phyloP scores from a whole-genome alignment of 202 grass and related monocot genomes.

The Cymbopogon flexuosus region DNA sequence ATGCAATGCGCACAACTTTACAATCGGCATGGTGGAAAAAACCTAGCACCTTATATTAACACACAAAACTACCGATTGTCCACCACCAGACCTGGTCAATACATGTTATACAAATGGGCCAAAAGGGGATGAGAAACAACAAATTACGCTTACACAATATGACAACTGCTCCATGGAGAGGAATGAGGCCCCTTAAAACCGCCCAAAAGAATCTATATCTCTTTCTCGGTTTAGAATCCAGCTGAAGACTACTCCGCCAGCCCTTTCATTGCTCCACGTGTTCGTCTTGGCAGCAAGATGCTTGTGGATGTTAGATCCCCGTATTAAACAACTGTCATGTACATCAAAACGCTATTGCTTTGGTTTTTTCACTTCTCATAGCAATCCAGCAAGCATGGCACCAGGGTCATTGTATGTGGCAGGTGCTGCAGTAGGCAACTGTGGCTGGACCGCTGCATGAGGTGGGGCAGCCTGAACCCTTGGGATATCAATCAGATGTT shows the following conservation, averaged over 20 bases:
- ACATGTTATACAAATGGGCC: constrained; percentile 15
- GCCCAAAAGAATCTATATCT: constrained; percentile 44
- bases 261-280: constrained; percentile 29
- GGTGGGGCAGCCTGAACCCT: constrained; percentile 26
- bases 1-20: constrained; percentile 49
- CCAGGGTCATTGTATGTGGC: constrained; percentile 71
- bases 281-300: constrained; percentile 32
- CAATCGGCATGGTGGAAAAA: constrained; percentile 41
- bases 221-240: constrained; percentile 19
- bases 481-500: constrained; percentile 74
- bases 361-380: constrained; percentile 42
- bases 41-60: constrained; percentile 37
- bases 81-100: constrained; percentile 42
- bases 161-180: constrained; percentile 23
- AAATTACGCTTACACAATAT: constrained; percentile 33
- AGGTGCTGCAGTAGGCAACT: constrained; percentile 46
- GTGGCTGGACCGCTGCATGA: constrained; percentile 43
- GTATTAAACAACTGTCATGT: constrained; percentile 32
- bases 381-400: constrained; percentile 81
- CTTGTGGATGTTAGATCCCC: constrained; percentile 39
- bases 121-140: constrained; percentile 10
- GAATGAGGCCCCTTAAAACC: constrained; percentile 15
- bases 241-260: constrained; percentile 37
- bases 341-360: constrained; percentile 25
- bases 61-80: constrained; percentile 43